phyloP scores from a whole-genome alignment of 495 filamentous ascomycete genomes.

The Tricharina praecox region DNA sequence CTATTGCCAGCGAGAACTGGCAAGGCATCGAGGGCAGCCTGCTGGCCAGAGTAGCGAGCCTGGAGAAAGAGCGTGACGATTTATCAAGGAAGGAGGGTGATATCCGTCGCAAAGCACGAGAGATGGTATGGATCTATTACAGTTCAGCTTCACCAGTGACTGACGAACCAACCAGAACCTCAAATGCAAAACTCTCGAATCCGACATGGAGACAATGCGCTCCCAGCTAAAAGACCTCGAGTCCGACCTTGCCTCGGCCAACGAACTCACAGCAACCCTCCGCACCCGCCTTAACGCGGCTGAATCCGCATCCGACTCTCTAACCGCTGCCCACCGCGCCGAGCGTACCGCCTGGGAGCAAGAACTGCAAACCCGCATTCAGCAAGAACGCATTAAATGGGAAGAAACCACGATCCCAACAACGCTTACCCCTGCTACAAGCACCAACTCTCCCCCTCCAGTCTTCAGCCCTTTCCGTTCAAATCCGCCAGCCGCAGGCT shows the following conservation, averaged over 20 bases:
- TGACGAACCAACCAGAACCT: slow-evolving; percentile 45
- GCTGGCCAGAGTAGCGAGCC: slow-evolving; percentile 47
- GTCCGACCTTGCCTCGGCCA: slow-evolving; percentile 32
- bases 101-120: slow-evolving; percentile 67
- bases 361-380: slow-evolving; percentile 42
- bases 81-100: slow-evolving; percentile 67
- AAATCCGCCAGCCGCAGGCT: slow-evolving; percentile 8
- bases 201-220: slow-evolving; percentile 60
- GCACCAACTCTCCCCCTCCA: slow-evolving; percentile 9
- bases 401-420: slow-evolving; percentile 38
- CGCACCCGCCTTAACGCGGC: slow-evolving; percentile 49
- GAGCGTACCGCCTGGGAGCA: slow-evolving; percentile 53
- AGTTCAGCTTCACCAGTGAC: too few relatives aligned
- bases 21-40: slow-evolving; percentile 80
- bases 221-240: slow-evolving; percentile 46
- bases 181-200: slow-evolving; percentile 59
- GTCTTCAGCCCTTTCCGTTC: slow-evolving; percentile 12
- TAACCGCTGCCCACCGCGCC: slow-evolving; percentile 36
- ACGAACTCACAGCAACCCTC: slow-evolving; percentile 41
- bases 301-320: slow-evolving; percentile 36
- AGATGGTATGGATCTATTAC: slow-evolving; percentile 42
- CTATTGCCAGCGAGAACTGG: slow-evolving; percentile 91
- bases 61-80: slow-evolving; percentile 87
- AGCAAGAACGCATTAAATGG: slow-evolving; percentile 63
- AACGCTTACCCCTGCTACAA: slow-evolving; percentile 34